Evolutionary conservation across 441 rosid genomes (phyloP), one percentile per base, ranked within the genome.

Genomic region (Populus trichocarpa): DNA sequence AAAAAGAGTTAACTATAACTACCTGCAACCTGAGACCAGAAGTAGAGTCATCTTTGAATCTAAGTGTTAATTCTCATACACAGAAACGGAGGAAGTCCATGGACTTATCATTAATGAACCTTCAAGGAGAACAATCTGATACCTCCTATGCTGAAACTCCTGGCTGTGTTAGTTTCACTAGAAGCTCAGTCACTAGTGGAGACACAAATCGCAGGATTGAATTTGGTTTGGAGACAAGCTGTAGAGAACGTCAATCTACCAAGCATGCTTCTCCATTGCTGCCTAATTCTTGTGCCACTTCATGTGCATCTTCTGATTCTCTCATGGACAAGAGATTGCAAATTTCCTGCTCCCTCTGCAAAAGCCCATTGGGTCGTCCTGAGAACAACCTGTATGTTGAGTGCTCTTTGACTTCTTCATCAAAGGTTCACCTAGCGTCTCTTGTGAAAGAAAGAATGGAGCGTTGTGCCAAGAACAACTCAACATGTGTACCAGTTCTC

Each of bases 11-110:
- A 59, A 33, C 79, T 70, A 81, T 78, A 23, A 80, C 78, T 73
- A 81, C 79, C 79, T 20, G 74, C 84, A 81, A 82, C 83, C n/a
- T 78, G 84, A 82, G 76, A 74, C 79, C 79, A 71, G 95, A 90
- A 84, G 82, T 64, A 70, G 96, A 90, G 67, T 86, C 88, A 63
- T 78, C 94, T 81, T 72, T 84, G 78, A 85, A 85, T 85, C 70
- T 64, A 57, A 96, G 99, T 76, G 94, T 86, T 79, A 93, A 88
- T 84, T 96, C 97, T 77, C 93, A 83, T 80, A 81, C 84, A 76
- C 85, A 82, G 75, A 94, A 93, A 82, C 86, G 90, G 84, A 90
- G 91, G 87, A 88, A 83, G 84, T 79, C 76, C 74, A 72, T 80
- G n/a, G 75, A 71, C 84, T 86, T 83, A 28, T 85, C 88, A 61